Conservation (phyloP, 2,329 filamentous ascomycete genomes). For the Ophiosphaerella herpotricha region DNA sequence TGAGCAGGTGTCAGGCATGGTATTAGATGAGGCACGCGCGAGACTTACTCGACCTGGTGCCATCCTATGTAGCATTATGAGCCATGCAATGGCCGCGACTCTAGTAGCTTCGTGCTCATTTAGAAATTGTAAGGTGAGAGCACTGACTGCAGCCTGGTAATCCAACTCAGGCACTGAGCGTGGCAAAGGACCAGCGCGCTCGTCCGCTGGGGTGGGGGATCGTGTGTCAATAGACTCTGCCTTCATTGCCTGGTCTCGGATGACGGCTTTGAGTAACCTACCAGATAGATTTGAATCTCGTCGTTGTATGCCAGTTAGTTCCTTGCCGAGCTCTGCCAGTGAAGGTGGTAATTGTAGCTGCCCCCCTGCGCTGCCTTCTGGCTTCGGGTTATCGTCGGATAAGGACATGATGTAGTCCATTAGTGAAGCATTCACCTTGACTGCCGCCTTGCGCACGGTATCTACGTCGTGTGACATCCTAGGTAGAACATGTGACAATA, state of each 20-base stretch:
- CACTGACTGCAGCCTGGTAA: conserved; percentile 92
- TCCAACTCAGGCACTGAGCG: conserved; percentile 72
- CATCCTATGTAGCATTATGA: conserved; percentile 97
- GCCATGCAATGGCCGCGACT: conserved; percentile 90
- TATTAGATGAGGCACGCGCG: not conserved
- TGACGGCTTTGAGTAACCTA: conserved; percentile 41
- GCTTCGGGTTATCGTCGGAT: conserved; percentile 62
- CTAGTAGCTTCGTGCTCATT: conserved; percentile 97
- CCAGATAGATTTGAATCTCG: conserved; percentile 46
- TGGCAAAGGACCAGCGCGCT: conserved; percentile 49
- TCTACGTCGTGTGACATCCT: conserved; percentile 93
- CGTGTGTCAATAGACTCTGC: conserved; percentile 35
- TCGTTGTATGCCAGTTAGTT: conserved; percentile 47
- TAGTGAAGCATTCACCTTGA: conserved; percentile 84
- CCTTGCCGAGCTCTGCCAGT: conserved; percentile 46
- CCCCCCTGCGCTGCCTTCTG: conserved; percentile 47
- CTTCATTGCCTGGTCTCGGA: conserved; percentile 38
- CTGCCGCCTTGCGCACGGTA: conserved; percentile 83
- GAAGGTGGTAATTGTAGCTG: conserved; percentile 51
- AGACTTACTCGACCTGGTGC: conserved; percentile 78
- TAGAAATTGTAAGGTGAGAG: conserved; percentile 87
- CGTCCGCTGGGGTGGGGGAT: conserved; percentile 51
- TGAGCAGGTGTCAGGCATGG: conserved; percentile 16
- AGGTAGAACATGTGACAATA: conserved; percentile 88
- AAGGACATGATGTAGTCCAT: conserved; percentile 95